A percentile compares a stretch with the other conserved stretches of the same genome.
These are phyloP conservation scores for Penicillium sp. DNA, from an alignment of 2,329 filamentous ascomycete genomes.

Conservation along the genomic window DNA sequence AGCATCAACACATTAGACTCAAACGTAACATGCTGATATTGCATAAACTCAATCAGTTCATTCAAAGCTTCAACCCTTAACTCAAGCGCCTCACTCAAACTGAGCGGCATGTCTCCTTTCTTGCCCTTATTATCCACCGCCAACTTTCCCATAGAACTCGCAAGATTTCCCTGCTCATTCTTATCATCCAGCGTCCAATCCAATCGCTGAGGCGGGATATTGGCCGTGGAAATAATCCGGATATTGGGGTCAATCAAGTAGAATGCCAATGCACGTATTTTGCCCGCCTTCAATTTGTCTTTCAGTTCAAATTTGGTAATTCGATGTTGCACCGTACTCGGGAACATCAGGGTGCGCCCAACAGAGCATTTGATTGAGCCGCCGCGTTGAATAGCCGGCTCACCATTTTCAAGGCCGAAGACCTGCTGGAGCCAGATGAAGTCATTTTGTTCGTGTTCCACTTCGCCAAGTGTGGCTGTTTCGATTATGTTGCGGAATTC, in stretches of 20 bases:
- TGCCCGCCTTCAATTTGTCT: slow-evolving; percentile 57
- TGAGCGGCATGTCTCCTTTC: slow-evolving; percentile 36
- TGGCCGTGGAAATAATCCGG: slow-evolving; percentile 58
- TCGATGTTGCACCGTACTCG: slow-evolving; percentile 55
- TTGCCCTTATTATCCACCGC: slow-evolving; percentile 26
- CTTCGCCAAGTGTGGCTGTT: slow-evolving; percentile 32
- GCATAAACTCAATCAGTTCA: slow-evolving; percentile 29
- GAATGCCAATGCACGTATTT: slow-evolving; percentile 59
- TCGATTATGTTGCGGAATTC: slow-evolving; percentile 54
- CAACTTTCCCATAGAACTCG: slow-evolving; percentile 20
- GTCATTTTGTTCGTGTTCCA: slow-evolving; percentile 35
- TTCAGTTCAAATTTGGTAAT: slow-evolving; percentile 55
- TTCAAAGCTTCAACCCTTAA: slow-evolving; percentile 31
- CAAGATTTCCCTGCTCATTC: slow-evolving; percentile 27
- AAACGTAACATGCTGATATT: slow-evolving; percentile 36
- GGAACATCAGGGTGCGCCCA: slow-evolving; percentile 32
- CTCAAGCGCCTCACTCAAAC: slow-evolving; percentile 44
- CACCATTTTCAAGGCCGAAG: slow-evolving; percentile 32
- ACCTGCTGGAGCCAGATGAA: slow-evolving; percentile 36
- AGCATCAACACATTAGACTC: slow-evolving; percentile 32
- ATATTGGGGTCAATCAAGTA: slow-evolving; percentile 63
- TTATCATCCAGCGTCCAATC: slow-evolving; percentile 47
- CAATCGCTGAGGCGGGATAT: slow-evolving; percentile 57
- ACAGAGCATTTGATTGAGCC: slow-evolving; percentile 23
- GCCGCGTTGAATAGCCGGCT: slow-evolving; percentile 28